phyloP scores from a whole-genome alignment of 225 moss, liverwort and hornwort genomes.

The Sphagnum tenellum region DNA sequence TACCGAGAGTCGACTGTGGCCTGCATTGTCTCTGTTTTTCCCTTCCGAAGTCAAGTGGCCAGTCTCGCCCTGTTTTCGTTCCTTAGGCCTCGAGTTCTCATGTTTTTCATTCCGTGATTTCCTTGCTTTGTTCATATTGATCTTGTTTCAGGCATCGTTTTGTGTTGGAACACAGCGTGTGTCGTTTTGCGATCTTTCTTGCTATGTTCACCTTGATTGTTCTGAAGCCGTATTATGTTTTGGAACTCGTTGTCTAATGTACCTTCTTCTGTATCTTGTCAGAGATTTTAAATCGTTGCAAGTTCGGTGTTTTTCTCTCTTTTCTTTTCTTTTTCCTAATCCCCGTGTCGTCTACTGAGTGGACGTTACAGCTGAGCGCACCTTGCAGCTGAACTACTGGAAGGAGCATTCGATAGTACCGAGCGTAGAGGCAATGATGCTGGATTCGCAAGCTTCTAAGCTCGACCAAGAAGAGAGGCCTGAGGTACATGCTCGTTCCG shows the following conservation, averaged over 20 bases:
- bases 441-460: constrained; percentile 88
- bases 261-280: background rate
- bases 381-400: constrained; percentile 71
- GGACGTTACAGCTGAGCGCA: constrained; percentile 51
- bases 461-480: constrained; percentile 91
- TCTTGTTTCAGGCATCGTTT: no score
- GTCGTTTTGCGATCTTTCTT: background rate
- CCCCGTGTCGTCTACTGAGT: background rate
- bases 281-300: background rate
- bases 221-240: no score
- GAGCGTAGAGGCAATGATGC: constrained; percentile 96
- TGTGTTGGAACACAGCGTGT: no score
- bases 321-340: no score
- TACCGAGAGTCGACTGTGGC: no score
- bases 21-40: no score
- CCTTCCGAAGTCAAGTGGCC: no score
- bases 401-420: constrained; percentile 78
- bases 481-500: constrained; percentile 32
- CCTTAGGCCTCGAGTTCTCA: no score
- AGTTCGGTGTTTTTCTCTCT: no score
- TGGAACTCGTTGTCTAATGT: background rate
- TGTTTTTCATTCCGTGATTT: no score
- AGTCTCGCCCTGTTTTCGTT: no score
- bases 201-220: background rate
- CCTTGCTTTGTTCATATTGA: no score